Percentiles rank a stretch among this genome's conserved stretches.
phyloP scores from a whole-genome alignment of 2,329 filamentous ascomycete species.

The Alternaria sp. region DNA sequence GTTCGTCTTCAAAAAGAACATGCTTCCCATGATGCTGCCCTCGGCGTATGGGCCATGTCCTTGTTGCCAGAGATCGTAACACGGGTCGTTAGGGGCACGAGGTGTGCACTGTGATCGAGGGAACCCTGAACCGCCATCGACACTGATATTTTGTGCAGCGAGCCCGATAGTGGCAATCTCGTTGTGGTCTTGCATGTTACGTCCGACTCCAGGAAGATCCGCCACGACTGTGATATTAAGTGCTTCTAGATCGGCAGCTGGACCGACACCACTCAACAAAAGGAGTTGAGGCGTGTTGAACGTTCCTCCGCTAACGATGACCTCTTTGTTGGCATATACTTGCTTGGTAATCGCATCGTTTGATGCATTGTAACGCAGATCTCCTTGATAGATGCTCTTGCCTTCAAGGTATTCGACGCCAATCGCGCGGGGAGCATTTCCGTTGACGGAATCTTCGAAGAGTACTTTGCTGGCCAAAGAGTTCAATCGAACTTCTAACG shows the following conservation, averaged over 20 bases:
- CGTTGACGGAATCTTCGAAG: slow-evolving; percentile 30
- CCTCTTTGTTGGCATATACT: slow-evolving; percentile 30
- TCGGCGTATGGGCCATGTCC: background rate
- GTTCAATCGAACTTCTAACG: slow-evolving; percentile 62
- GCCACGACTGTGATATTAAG: slow-evolving; percentile 63
- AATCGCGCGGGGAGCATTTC: slow-evolving; percentile 52
- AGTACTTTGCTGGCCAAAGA: background rate
- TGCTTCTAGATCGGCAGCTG: slow-evolving; percentile 58
- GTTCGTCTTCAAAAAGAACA: background rate
- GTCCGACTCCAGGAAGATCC: background rate
- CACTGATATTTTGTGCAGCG: background rate
- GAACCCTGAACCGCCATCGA: background rate
- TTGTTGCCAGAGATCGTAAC: background rate
- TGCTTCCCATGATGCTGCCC: background rate
- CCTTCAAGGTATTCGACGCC: slow-evolving; percentile 52
- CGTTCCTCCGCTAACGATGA: slow-evolving; percentile 54
- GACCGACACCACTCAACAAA: slow-evolving; percentile 69
- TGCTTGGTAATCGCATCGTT: slow-evolving; percentile 37
- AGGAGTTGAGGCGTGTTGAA: slow-evolving; percentile 71
- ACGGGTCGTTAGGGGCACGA: background rate
- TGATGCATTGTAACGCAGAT: slow-evolving; percentile 45
- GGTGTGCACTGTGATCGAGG: background rate
- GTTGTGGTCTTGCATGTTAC: background rate
- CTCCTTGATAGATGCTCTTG: slow-evolving; percentile 49
- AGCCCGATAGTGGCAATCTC: background rate